Conservation (phyloP, 345 rosid species). For the Populus alba region DNA sequence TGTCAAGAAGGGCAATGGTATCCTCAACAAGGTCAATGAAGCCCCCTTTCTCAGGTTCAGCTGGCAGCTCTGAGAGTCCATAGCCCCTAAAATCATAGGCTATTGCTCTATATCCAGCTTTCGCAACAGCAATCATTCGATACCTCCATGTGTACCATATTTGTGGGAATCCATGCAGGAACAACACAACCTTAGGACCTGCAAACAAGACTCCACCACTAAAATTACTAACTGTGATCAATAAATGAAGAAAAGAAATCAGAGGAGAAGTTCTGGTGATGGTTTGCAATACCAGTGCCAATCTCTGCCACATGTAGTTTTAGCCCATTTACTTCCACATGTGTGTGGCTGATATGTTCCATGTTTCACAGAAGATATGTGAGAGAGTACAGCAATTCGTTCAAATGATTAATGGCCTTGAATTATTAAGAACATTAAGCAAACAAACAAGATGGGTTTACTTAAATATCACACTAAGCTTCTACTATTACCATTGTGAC, state of each 20-base stretch:
- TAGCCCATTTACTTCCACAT: conserved; percentile 38
- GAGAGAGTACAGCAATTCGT: too few relatives aligned
- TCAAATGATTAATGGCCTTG: too few relatives aligned
- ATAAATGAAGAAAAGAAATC: neutral
- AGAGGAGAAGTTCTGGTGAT: too few relatives aligned
- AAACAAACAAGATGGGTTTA: too few relatives aligned
- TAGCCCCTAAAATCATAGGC: conserved; percentile 44
- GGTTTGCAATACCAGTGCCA: conserved; percentile 32
- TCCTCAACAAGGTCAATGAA: conserved; percentile 32
- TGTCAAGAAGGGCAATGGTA: conserved; percentile 32
- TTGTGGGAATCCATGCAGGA: conserved; percentile 49
- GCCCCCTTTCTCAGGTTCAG: conserved; percentile 34
- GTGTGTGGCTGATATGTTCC: conserved; percentile 45
- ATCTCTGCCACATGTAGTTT: conserved; percentile 49
- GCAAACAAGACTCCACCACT: neutral
- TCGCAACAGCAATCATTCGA: conserved; percentile 38
- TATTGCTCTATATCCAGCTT: conserved; percentile 29
- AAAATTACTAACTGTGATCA: neutral
- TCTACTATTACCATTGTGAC: too few relatives aligned
- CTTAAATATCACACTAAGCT: too few relatives aligned
- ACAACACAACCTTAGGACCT: conserved; percentile 32
- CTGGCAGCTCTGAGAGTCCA: conserved; percentile 37
- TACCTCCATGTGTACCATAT: conserved; percentile 49
- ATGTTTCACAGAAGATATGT: conserved; percentile 6
- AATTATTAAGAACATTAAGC: too few relatives aligned